A percentile compares a stretch with the other conserved stretches of the same genome.
These are phyloP conservation scores for Albatrellus ellisii DNA, from an alignment of 768 basidiomycete species.

Conservation along the genomic window DNA sequence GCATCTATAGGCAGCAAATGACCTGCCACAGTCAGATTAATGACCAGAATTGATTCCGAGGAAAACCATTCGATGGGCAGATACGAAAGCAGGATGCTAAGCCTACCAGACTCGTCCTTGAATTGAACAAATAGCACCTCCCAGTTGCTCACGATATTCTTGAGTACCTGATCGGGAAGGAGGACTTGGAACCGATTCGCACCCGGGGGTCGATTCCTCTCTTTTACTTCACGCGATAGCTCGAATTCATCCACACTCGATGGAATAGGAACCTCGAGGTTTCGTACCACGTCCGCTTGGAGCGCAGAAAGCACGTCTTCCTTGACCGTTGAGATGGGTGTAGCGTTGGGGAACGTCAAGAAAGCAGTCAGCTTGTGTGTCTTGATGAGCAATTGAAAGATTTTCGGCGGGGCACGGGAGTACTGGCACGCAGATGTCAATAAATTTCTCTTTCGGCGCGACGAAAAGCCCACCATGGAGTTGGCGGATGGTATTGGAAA, in stretches of 20 bases:
- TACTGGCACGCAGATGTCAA: slow-evolving; percentile 25
- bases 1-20: slow-evolving; percentile 46
- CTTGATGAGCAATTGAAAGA: slow-evolving; percentile 57
- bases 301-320: slow-evolving; percentile 51
- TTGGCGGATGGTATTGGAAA: neutral
- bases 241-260: slow-evolving; percentile 41
- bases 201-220: slow-evolving; percentile 34
- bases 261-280: slow-evolving; percentile 25
- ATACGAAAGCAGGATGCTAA: neutral
- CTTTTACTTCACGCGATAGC: slow-evolving; percentile 40
- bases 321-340: slow-evolving; percentile 47
- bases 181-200: slow-evolving; percentile 45
- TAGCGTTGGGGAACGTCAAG: slow-evolving; percentile 38
- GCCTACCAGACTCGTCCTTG: slow-evolving; percentile 47
- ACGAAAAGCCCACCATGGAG: neutral
- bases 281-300: slow-evolving; percentile 28
- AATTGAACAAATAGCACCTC: slow-evolving; percentile 60
- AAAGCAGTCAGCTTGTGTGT: slow-evolving; percentile 61
- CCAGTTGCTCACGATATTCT: slow-evolving; percentile 46
- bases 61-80: neutral
- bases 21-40: slow-evolving; percentile 21
- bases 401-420: slow-evolving; percentile 40
- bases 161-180: slow-evolving; percentile 31
- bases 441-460: neutral
- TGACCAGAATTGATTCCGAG: neutral